phyloP scores from a whole-genome alignment of 2,329 filamentous ascomycete genomes.

The Aspergillus sp. region DNA sequence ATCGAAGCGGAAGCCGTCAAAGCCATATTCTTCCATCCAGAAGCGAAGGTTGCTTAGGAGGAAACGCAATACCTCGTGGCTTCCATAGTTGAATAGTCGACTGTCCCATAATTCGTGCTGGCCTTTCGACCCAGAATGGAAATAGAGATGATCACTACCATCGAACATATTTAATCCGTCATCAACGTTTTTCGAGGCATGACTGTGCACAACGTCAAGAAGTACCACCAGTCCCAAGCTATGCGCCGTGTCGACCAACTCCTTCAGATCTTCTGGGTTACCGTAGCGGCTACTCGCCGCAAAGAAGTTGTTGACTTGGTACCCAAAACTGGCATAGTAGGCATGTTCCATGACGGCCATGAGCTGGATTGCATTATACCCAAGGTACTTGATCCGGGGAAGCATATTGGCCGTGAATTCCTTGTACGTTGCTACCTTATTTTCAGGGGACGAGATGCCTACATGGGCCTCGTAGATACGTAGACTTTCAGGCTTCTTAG shows the following conservation, averaged over 20 bases:
- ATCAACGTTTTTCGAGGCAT: conserved; percentile 95
- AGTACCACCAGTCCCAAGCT: conserved; percentile 86
- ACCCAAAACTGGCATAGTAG: conserved; percentile 98
- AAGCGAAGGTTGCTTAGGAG: conserved; percentile 92
- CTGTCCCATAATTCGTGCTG: conserved; percentile 95
- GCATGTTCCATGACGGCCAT: conserved; percentile 99
- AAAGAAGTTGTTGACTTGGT: conserved; percentile 99
- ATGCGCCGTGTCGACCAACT: conserved; percentile 93
- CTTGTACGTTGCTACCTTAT: conserved; percentile 89
- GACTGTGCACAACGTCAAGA: conserved; percentile 94
- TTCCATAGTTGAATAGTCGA: conserved; percentile 93
- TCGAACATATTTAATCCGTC: conserved; percentile 97
- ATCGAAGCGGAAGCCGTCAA: conserved; percentile 97
- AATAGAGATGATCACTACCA: conserved; percentile 91
- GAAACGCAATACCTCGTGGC: conserved; percentile 93
- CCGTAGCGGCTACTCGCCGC: conserved; percentile 95
- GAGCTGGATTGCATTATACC: conserved; percentile 96
- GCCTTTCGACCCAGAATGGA: conserved; percentile 82
- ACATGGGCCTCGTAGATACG: conserved; percentile 99
- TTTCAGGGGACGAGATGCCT: conserved; percentile 90
- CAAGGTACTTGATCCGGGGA: conserved; percentile 82
- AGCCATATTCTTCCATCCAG: conserved; percentile 98
- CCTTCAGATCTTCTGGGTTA: conserved; percentile 89
- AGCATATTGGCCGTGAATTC: conserved; percentile 94
- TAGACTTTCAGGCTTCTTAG: conserved; percentile 79